A percentile compares a stretch with the other conserved stretches of the same genome.
phyloP scores from a whole-genome alignment of 306 rosid genomes.

The Ziziphus jujuba region DNA sequence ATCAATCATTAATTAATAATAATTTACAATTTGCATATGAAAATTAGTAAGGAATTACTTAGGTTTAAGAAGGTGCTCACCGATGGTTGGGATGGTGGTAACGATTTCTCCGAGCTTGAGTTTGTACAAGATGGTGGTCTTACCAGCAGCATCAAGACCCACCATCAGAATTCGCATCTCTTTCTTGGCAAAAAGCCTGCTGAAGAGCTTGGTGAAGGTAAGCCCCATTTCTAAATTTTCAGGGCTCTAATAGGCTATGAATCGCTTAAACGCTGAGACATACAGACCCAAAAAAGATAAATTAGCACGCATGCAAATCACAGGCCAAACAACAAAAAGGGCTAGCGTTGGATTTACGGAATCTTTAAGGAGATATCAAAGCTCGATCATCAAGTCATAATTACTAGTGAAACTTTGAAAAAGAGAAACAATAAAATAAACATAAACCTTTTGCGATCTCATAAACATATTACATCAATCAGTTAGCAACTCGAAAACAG shows the following conservation, averaged over 20 bases:
- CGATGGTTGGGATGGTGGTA: slow-evolving; percentile 93
- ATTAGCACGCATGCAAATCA: no score
- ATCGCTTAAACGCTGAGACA: slow-evolving; percentile 38
- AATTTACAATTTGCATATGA: not conserved
- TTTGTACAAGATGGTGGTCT: slow-evolving; percentile 90
- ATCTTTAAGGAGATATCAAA: not conserved
- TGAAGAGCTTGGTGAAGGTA: slow-evolving; percentile 88
- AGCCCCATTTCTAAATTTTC: slow-evolving; percentile 62
- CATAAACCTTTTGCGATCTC: not conserved
- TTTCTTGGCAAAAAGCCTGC: slow-evolving; percentile 87
- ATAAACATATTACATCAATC: not conserved
- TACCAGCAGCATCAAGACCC: slow-evolving; percentile 99
- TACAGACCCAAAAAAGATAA: not conserved
- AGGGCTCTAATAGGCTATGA: slow-evolving; percentile 14
- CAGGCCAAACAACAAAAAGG: not conserved
- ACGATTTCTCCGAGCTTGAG: slow-evolving; percentile 97
- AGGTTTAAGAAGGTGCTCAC: slow-evolving; percentile 33
- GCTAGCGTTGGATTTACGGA: not conserved
- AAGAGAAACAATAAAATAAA: not conserved
- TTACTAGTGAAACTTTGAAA: not conserved
- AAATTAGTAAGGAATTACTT: not conserved
- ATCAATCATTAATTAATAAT: no score
- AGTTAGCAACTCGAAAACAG: not conserved
- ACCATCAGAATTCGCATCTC: slow-evolving; percentile 98
- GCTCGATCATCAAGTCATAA: not conserved